Percentiles rank a stretch among this genome's conserved stretches.
Evolutionary conservation across 208 protist species (phyloP).

Genomic region (Spongospora subterranea): DNA sequence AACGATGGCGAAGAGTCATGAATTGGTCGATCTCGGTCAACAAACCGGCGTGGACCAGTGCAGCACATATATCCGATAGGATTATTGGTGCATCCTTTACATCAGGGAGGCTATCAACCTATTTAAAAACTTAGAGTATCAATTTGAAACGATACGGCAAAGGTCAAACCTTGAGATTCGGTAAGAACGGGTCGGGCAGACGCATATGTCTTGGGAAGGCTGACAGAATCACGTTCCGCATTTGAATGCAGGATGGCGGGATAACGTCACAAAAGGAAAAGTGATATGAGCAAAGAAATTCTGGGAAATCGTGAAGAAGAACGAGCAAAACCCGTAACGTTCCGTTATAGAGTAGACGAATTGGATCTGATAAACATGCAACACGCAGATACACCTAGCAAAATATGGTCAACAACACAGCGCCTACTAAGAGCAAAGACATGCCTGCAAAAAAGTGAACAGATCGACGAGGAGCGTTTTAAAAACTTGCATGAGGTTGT

Average conservation of each 20-base stretch:
- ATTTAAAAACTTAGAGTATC: background rate
- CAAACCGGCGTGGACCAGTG: conserved; percentile 66
- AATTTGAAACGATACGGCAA: background rate
- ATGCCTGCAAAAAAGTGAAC: conserved; percentile 78
- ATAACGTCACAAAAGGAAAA: conserved; percentile 92
- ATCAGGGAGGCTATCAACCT: conserved; percentile 82
- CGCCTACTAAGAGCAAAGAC: background rate
- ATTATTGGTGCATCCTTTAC: conserved; percentile 79
- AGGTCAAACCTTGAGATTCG: conserved; percentile 82
- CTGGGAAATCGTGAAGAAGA: conserved; percentile 98
- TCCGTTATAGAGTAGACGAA: conserved; percentile 83
- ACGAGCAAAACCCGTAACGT: conserved; percentile 82
- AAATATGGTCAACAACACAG: background rate
- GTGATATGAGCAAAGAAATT: conserved; percentile 97
- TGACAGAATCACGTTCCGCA: conserved; percentile 76
- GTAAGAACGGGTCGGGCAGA: conserved; percentile 90
- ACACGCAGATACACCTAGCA: conserved; percentile 49
- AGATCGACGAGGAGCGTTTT: conserved; percentile 79
- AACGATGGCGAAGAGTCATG: conserved; percentile 83
- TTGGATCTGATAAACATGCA: conserved; percentile 74
- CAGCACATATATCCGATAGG: conserved; percentile 72
- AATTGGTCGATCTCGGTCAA: conserved; percentile 82
- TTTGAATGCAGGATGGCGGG: conserved; percentile 92
- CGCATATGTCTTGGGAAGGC: conserved; percentile 94
- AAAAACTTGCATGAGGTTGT: conserved; percentile 78